Conservation (phyloP, 2,329 filamentous ascomycete genomes). For the Colletotrichum chrysophilum region DNA sequence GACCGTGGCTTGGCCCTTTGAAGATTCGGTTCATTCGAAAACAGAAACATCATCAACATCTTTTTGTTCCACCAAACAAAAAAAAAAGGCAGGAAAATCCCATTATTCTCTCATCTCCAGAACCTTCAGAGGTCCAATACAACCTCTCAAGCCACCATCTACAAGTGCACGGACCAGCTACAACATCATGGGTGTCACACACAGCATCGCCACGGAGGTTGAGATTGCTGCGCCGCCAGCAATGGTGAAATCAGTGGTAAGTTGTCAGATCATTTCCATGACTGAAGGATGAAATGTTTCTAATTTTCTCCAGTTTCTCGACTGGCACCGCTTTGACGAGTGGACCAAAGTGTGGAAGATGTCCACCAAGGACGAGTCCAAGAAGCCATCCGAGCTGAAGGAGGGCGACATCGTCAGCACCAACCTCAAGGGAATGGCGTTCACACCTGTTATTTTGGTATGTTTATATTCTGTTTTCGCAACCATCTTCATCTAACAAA, state of each 20-base stretch:
- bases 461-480: too few species aligned
- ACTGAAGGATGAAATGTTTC: too few species aligned
- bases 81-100: background rate
- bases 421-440: background rate
- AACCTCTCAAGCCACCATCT: background rate
- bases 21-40: rapidly evolving
- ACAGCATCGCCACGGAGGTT: background rate
- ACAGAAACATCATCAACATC: background rate
- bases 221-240: background rate
- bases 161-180: background rate
- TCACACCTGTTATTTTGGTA: background rate
- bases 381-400: background rate
- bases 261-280: too few species aligned
- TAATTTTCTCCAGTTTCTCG: background rate
- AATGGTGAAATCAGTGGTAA: background rate
- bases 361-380: background rate
- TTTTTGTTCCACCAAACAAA: too few species aligned
- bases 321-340: background rate
- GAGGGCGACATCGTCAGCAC: background rate
- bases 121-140: rapidly evolving
- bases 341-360: background rate
- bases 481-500: too few species aligned
- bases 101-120: background rate
- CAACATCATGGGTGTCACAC: background rate
- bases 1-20: background rate